Percentiles rank a stretch among this genome's conserved stretches.
phyloP scores from a whole-genome alignment of 208 protist species.

The Leishmania aethiopica region DNA sequence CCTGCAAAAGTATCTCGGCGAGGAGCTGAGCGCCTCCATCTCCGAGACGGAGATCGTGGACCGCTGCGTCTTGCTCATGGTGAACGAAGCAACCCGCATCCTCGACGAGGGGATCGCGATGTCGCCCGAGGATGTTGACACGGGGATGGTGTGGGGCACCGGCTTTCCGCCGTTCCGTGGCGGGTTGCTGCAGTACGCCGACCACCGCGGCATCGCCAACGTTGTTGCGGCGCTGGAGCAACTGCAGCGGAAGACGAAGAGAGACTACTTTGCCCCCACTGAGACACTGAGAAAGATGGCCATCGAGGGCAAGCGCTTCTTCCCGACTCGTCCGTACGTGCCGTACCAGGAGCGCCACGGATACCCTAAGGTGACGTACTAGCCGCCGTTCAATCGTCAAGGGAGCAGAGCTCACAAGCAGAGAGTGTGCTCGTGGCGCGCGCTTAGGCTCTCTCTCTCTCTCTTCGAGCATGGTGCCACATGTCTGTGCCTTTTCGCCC shows the following conservation, averaged over 20 bases:
- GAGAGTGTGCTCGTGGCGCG: not conserved
- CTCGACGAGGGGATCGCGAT: slow-evolving; percentile 69
- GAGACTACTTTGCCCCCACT: slow-evolving; percentile 66
- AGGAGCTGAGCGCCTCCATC: slow-evolving; percentile 34
- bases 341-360: slow-evolving; percentile 74
- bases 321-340: slow-evolving; percentile 75
- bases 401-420: not conserved
- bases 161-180: slow-evolving; percentile 87
- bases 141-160: slow-evolving; percentile 88
- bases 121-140: slow-evolving; percentile 79
- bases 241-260: slow-evolving; percentile 49
- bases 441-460: not conserved
- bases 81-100: slow-evolving; percentile 83
- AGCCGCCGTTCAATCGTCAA: not conserved
- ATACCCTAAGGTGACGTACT: slow-evolving; percentile 56
- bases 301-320: slow-evolving; percentile 64
- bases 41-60: slow-evolving; percentile 72
- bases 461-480: not conserved
- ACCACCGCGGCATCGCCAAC: slow-evolving; percentile 57
- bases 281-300: slow-evolving; percentile 67
- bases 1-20: slow-evolving; percentile 40
- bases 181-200: slow-evolving; percentile 81
- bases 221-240: slow-evolving; percentile 60
- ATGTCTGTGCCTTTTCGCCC: not conserved
- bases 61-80: slow-evolving; percentile 84